phyloP scores from a whole-genome alignment of 129 eudicot species.

The Smallanthus sonchifolius region DNA sequence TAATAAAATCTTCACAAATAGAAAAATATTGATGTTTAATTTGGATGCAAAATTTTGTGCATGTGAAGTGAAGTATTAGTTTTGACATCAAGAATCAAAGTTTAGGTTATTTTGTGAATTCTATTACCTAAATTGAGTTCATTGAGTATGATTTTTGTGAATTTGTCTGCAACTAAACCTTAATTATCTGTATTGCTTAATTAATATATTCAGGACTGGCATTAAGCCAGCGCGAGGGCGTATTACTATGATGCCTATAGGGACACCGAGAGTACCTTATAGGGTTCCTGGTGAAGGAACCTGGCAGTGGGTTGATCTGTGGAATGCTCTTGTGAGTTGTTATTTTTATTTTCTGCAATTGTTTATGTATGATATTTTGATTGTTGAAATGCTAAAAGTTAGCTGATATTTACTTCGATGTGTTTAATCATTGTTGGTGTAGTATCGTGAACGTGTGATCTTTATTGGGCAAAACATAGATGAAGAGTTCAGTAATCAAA shows the following conservation, averaged over 20 bases:
- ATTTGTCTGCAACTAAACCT: background rate
- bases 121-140: background rate
- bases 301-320: constrained; percentile 83
- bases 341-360: background rate
- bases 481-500: constrained; percentile 66
- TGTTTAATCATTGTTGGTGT: constrained; percentile 24
- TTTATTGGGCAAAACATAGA: constrained; percentile 66
- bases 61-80: too few species aligned
- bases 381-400: background rate
- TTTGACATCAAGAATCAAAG: background rate
- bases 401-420: background rate
- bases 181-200: background rate
- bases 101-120: background rate
- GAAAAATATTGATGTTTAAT: too few species aligned
- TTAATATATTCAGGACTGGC: constrained; percentile 36
- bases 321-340: constrained; percentile 89
- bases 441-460: constrained; percentile 86
- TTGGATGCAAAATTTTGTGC: too few species aligned
- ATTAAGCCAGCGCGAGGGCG: constrained; percentile 60
- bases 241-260: constrained; percentile 76
- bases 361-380: background rate
- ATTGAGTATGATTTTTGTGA: background rate
- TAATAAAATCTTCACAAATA: too few species aligned
- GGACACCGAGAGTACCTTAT: constrained; percentile 73
- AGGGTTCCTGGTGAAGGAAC: constrained; percentile 61